Conservation (phyloP, 441 rosid genomes). For the Gossypium lobatum region DNA sequence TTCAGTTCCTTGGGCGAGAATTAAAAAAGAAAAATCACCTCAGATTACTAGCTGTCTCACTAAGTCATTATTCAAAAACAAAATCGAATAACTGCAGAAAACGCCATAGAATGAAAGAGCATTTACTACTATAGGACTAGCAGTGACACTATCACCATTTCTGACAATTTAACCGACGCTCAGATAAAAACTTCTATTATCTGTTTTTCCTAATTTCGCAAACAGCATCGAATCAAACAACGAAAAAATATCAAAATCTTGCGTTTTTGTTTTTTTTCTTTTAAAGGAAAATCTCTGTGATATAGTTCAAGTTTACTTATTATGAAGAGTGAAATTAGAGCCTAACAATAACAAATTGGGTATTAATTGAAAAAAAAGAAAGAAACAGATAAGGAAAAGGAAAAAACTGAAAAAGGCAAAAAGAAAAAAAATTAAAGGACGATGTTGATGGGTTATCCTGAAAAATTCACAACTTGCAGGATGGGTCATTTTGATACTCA, state of each 20-base stretch:
- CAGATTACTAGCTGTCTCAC: background rate
- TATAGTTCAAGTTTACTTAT: background rate
- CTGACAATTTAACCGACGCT: slow-evolving; percentile 18
- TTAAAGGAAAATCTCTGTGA: background rate
- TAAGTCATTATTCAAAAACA: slow-evolving; percentile 11
- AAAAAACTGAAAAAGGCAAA: too few relatives aligned
- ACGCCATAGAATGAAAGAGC: slow-evolving; percentile 16
- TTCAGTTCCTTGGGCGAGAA: background rate
- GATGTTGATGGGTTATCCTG: slow-evolving; percentile 54
- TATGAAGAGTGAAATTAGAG: slow-evolving; percentile 6
- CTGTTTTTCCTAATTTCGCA: slow-evolving; percentile 3
- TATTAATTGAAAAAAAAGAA: slow-evolving; percentile 21
- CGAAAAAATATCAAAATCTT: background rate
- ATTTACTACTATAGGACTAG: slow-evolving; percentile 16
- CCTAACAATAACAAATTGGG: slow-evolving; percentile 24
- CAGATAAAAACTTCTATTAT: slow-evolving; percentile 13
- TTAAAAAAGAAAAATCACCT: too few relatives aligned
- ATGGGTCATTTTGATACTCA: slow-evolving; percentile 47
- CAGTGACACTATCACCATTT: slow-evolving; percentile 19
- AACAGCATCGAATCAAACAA: background rate
- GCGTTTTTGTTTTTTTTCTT: background rate
- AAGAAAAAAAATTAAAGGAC: slow-evolving; percentile 4
- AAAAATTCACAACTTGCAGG: slow-evolving; percentile 32
- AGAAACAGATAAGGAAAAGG: slow-evolving; percentile 6
- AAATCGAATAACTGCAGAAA: slow-evolving; percentile 16